Percentiles rank a stretch among this genome's conserved stretches.
Evolutionary conservation across 257 asterid genomes (phyloP).

Genomic region (Jaltomata sinuosa): DNA sequence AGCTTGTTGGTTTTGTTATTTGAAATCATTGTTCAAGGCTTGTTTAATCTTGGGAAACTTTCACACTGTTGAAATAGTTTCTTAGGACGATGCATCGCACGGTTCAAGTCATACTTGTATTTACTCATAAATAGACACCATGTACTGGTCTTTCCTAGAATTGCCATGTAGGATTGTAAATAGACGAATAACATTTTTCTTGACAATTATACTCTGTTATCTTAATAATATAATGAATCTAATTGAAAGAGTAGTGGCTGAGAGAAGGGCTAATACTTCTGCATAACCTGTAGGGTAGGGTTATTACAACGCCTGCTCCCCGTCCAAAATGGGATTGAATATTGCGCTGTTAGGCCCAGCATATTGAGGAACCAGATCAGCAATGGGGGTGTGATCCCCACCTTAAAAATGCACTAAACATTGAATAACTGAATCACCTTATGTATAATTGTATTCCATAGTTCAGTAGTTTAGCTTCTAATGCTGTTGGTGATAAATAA

Average conservation of each 20-base stretch:
- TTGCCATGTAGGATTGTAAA: not conserved
- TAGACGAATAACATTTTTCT: not conserved
- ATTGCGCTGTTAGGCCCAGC: not conserved
- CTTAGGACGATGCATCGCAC: not conserved
- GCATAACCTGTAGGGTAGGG: not conserved
- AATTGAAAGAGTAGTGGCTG: not conserved
- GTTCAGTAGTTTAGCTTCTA: not conserved
- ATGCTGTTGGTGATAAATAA: not conserved
- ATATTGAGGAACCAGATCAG: not conserved
- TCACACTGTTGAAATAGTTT: not conserved
- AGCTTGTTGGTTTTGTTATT: not conserved
- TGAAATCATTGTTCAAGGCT: not conserved
- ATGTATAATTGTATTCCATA: not conserved
- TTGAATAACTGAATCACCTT: not conserved
- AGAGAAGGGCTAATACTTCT: not conserved
- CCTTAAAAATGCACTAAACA: not conserved
- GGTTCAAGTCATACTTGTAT: not conserved
- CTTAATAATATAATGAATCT: not conserved
- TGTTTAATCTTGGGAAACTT: not conserved
- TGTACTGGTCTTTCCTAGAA: not conserved
- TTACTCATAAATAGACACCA: not conserved
- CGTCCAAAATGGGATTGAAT: not conserved
- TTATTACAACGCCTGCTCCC: not conserved
- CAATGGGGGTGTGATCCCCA: not conserved
- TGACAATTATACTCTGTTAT: not conserved